A percentile compares a stretch with the other conserved stretches of the same genome.
These are phyloP conservation scores for Arthrobotrys sinensis DNA, from an alignment of 2,329 filamentous ascomycete genomes.

Conservation along the genomic window DNA sequence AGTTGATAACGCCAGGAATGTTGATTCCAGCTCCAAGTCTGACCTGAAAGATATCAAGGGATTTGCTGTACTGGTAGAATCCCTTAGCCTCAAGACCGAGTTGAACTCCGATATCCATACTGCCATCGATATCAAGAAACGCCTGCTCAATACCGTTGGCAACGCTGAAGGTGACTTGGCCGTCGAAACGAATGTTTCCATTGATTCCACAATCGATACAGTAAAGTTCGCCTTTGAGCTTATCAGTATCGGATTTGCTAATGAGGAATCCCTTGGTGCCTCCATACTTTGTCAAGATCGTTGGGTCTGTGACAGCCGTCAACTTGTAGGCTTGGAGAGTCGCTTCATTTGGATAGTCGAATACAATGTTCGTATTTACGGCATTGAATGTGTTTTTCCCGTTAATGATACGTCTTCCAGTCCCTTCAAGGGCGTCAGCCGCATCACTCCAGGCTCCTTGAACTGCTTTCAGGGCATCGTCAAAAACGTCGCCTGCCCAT, in stretches of 20 bases:
- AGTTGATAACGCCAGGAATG: conserved; percentile 28
- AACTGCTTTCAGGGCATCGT: conserved; percentile 25
- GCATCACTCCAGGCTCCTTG: conserved; percentile 28
- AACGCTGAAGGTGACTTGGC: conserved; percentile 29
- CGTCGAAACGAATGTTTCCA: conserved; percentile 28
- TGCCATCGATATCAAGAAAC: conserved; percentile 26
- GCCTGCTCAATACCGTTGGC: conserved; percentile 27
- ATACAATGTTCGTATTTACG: conserved; percentile 28
- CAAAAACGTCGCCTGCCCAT: conserved; percentile 21
- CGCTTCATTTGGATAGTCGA: conserved; percentile 21
- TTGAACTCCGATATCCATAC: conserved; percentile 32
- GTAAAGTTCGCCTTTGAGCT: conserved; percentile 23
- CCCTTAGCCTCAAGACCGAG: conserved; percentile 25
- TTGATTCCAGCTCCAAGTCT: conserved; percentile 21
- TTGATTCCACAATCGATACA: conserved; percentile 34
- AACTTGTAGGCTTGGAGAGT: conserved; percentile 19
- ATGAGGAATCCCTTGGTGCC: conserved; percentile 19
- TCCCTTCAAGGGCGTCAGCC: conserved; percentile 19
- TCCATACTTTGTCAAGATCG: conserved; percentile 17
- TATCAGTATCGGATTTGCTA: conserved; percentile 21
- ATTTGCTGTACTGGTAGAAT: conserved; percentile 13
- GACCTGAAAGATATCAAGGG: conserved; percentile 29
- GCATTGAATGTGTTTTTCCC: conserved; percentile 28
- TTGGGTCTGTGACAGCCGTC: conserved; percentile 1
- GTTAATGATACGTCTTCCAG: conserved; percentile 17